Percentiles rank a stretch among this genome's conserved stretches.
These are phyloP conservation scores for Balamuthia mandrillaris DNA, from an alignment of 208 protist genomes.

Conservation along the genomic window DNA sequence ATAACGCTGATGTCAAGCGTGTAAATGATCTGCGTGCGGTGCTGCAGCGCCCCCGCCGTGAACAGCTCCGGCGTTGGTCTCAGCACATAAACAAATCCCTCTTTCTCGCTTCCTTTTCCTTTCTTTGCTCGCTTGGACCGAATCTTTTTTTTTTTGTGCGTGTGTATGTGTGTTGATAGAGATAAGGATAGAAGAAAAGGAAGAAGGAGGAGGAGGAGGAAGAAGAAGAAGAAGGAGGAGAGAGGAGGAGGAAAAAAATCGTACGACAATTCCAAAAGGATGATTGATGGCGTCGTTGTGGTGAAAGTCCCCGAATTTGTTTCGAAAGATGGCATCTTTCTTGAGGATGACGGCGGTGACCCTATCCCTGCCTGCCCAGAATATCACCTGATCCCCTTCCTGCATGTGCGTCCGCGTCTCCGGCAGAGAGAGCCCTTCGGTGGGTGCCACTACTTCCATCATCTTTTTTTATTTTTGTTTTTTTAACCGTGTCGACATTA, in stretches of 20 bases:
- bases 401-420: not conserved
- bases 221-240: not conserved
- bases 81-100: not conserved
- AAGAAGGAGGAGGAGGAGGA: not conserved
- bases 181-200: not conserved
- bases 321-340: not conserved
- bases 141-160: too few relatives aligned
- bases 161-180: not conserved
- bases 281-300: not conserved
- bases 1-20: constrained; percentile 65
- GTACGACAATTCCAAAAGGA: not conserved
- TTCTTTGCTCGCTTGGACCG: not conserved
- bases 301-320: not conserved
- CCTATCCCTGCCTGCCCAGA: not conserved
- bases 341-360: not conserved
- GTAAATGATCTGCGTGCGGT: constrained; percentile 73
- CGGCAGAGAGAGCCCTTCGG: not conserved
- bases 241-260: not conserved
- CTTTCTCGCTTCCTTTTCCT: not conserved
- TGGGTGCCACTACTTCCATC: too few relatives aligned
- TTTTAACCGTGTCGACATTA: too few relatives aligned
- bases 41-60: constrained; percentile 33
- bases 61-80: not conserved
- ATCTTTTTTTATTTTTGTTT: too few relatives aligned
- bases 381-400: not conserved